phyloP scores from a whole-genome alignment of 2,329 filamentous ascomycete genomes.

The Mycogone perniciosa region DNA sequence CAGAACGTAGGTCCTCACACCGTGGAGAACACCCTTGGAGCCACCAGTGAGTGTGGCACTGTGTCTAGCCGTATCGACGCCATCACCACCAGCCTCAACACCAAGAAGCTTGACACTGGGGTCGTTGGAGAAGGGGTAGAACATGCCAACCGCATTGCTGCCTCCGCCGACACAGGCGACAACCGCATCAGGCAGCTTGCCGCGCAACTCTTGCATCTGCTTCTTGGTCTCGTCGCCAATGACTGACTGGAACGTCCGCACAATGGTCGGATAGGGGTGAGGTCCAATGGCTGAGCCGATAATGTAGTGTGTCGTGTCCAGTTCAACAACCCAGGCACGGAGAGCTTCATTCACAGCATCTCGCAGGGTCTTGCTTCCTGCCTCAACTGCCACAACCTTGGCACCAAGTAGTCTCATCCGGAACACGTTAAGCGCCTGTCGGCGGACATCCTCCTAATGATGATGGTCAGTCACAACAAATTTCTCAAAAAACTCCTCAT shows the following conservation, averaged over 20 bases:
- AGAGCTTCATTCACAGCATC: conserved; percentile 94
- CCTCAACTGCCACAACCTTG: conserved; percentile 86
- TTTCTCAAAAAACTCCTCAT: neutral
- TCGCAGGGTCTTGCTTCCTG: conserved; percentile 74
- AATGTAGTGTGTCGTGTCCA: conserved; percentile 95
- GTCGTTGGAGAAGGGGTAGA: conserved; percentile 90
- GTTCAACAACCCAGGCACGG: conserved; percentile 86
- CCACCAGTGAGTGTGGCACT: conserved; percentile 83
- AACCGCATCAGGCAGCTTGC: conserved; percentile 90
- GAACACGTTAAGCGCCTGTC: conserved; percentile 97
- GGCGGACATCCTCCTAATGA: conserved; percentile 76
- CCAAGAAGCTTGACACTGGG: conserved; percentile 79
- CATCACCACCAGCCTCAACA: conserved; percentile 92
- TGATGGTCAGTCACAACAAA: conserved; percentile 17
- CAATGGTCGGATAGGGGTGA: conserved; percentile 96
- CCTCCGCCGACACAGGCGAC: conserved; percentile 95
- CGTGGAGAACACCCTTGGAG: conserved; percentile 87
- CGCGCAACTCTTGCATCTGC: conserved; percentile 78
- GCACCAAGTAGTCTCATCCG: conserved; percentile 95
- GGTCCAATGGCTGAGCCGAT: conserved; percentile 96
- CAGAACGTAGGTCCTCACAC: conserved; percentile 90
- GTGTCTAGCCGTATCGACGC: conserved; percentile 77
- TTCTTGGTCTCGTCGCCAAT: conserved; percentile 92
- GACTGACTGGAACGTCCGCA: conserved; percentile 93
- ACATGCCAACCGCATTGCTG: conserved; percentile 95